phyloP scores from a whole-genome alignment of 2,329 filamentous ascomycete species.

The Blastomyces gilchristii region DNA sequence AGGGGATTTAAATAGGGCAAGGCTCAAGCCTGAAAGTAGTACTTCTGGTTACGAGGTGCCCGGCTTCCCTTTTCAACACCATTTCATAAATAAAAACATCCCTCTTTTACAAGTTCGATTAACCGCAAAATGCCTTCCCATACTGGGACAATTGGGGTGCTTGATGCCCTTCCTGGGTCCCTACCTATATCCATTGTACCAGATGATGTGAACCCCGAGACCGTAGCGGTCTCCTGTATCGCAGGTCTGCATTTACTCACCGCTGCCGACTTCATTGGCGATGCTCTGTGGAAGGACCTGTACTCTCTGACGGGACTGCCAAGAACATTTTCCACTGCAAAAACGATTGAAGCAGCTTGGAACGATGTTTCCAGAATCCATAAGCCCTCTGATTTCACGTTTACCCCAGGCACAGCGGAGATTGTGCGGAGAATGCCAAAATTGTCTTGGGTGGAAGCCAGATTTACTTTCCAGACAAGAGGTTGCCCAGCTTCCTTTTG shows the following conservation, averaged over 20 bases:
- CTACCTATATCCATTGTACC: conserved; percentile 16
- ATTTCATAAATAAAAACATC: background rate
- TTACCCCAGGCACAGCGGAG: conserved; percentile 11
- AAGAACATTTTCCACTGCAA: conserved; percentile 19
- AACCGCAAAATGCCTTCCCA: background rate
- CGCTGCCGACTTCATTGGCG: conserved; percentile 11
- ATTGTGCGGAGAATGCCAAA: conserved; percentile 7
- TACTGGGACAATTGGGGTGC: background rate
- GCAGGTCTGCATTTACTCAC: conserved; percentile 8
- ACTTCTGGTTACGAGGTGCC: background rate
- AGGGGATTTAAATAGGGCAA: background rate
- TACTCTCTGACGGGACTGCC: conserved; percentile 20
- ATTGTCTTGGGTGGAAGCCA: conserved; percentile 17
- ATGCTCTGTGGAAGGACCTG: conserved; percentile 22
- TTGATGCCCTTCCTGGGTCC: conserved; percentile 17
- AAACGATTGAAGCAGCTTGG: conserved; percentile 17
- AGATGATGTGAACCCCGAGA: conserved; percentile 12
- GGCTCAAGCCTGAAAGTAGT: background rate
- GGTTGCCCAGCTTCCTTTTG: conserved; percentile 11
- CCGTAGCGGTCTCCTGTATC: conserved; percentile 8
- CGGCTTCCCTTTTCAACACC: background rate
- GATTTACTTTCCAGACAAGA: conserved; percentile 16
- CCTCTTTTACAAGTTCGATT: background rate
- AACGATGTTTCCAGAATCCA: conserved; percentile 9
- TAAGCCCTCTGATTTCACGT: conserved; percentile 9